Conservation (phyloP, 768 basidiomycete species). For the Xerocomellus amylosporus region DNA sequence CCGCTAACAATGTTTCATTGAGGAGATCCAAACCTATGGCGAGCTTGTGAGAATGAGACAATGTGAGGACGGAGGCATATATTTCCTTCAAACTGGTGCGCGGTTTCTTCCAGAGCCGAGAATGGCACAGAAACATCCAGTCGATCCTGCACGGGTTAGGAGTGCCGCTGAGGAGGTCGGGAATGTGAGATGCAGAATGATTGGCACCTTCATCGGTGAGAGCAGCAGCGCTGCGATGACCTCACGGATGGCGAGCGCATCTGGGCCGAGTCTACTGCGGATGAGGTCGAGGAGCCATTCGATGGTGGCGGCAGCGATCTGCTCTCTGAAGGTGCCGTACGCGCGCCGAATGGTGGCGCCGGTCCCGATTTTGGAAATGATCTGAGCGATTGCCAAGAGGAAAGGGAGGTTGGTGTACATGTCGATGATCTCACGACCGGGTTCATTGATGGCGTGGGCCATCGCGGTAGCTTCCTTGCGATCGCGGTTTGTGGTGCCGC, state of each 20-base stretch:
- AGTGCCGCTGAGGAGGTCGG: too few species aligned
- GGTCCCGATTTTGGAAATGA: conserved; percentile 83
- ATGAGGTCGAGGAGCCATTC: conserved; percentile 83
- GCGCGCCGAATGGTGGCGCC: conserved; percentile 86
- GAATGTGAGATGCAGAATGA: conserved; percentile 37
- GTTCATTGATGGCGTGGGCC: conserved; percentile 65
- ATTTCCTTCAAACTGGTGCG: too few species aligned
- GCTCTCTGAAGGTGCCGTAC: conserved; percentile 86
- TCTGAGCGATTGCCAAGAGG: conserved; percentile 75
- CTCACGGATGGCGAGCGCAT: conserved; percentile 66
- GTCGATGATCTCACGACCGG: conserved; percentile 82
- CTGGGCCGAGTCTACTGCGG: conserved; percentile 66
- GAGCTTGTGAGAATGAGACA: too few species aligned
- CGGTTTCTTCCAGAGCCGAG: too few species aligned
- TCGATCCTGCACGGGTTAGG: too few species aligned
- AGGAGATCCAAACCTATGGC: too few species aligned
- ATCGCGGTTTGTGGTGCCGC: conserved; percentile 50
- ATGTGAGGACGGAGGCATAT: too few species aligned
- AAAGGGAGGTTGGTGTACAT: conserved; percentile 51
- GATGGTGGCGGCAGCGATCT: conserved; percentile 77
- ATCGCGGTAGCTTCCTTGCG: conserved; percentile 56
- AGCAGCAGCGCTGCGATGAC: conserved; percentile 69
- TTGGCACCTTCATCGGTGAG: conserved; percentile 50
- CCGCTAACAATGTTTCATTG: too few species aligned
- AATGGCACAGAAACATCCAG: too few species aligned